Percentiles rank a stretch among this genome's conserved stretches.
Conservation (phyloP, 2,329 filamentous ascomycete genomes). For the Pleomassaria siparia region DNA sequence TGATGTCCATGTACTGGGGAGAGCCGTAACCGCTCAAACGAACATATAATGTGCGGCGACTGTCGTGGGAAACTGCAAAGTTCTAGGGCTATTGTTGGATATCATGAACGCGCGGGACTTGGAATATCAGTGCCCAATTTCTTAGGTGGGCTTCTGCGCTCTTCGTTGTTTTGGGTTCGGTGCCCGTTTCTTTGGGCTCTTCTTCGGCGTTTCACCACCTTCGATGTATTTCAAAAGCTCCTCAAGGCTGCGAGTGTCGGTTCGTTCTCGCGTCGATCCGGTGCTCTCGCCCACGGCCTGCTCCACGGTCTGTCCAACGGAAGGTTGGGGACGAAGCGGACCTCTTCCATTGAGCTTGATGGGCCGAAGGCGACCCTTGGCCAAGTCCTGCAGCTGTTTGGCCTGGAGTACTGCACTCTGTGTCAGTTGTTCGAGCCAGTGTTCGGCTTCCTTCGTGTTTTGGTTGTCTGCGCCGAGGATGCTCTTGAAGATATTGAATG, state of each 20-base stretch:
- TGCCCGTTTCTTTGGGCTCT: constrained; percentile 47
- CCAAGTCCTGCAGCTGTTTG: constrained; percentile 86
- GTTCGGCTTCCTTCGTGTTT: constrained; percentile 97
- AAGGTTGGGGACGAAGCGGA: constrained; percentile 60
- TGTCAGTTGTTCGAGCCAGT: constrained; percentile 93
- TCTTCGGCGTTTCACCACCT: constrained; percentile 56
- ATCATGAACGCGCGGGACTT: not conserved
- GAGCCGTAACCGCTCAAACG: not conserved
- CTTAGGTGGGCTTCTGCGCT: constrained; percentile 18
- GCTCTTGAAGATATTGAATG: constrained; percentile 89
- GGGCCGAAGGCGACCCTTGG: constrained; percentile 70
- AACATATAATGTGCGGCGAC: not conserved
- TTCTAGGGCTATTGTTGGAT: not conserved
- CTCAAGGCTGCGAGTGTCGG: constrained; percentile 85
- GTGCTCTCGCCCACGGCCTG: constrained; percentile 54
- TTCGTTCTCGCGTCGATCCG: constrained; percentile 13
- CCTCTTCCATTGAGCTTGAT: constrained; percentile 64
- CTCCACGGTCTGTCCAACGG: constrained; percentile 60
- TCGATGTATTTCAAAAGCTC: constrained; percentile 95
- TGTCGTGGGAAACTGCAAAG: not conserved
- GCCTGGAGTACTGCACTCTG: constrained; percentile 93
- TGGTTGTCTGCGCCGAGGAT: constrained; percentile 88
- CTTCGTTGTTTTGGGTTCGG: constrained; percentile 49
- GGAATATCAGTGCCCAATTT: not conserved
- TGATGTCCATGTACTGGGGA: constrained; percentile 4